Evolutionary conservation across 1,284 basidiomycete species (phyloP).

Genomic region (Agaricales sp.): DNA sequence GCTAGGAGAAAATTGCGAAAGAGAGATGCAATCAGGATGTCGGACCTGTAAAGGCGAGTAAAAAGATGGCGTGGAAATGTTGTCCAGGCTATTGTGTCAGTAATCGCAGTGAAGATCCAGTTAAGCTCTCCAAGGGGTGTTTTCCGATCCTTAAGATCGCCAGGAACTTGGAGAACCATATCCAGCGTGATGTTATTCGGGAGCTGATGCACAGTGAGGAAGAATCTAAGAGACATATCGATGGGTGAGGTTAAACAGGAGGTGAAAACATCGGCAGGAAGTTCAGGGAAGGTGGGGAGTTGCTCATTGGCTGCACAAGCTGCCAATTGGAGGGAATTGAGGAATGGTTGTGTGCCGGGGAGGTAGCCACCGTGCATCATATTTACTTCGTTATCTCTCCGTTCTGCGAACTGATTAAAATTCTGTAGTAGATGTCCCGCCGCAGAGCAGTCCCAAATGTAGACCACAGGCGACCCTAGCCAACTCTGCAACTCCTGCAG

Average conservation of each 20-base stretch:
- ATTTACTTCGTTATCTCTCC: conserved; percentile 73
- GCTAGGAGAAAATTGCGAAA: conserved; percentile 97
- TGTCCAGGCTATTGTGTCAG: conserved; percentile 98
- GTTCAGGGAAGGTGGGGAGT: conserved; percentile 90
- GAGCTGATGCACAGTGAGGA: conserved; percentile 84
- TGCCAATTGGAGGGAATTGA: conserved; percentile 91
- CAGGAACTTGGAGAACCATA: conserved; percentile 93
- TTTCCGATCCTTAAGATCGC: conserved; percentile 91
- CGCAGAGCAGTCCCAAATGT: conserved; percentile 97
- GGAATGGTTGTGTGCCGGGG: conserved; percentile 63
- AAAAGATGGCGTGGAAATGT: conserved; percentile 92
- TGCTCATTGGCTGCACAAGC: conserved; percentile 90
- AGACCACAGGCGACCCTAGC: conserved; percentile 92
- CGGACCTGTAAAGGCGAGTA: conserved; percentile 90
- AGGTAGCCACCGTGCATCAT: conserved; percentile 48
- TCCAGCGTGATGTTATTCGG: conserved; percentile 74
- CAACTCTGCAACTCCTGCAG: conserved; percentile 88
- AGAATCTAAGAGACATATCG: conserved; percentile 93
- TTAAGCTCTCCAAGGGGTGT: conserved; percentile 96
- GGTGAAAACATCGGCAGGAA: conserved; percentile 96
- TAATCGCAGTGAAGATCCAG: conserved; percentile 99
- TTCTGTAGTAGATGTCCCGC: conserved; percentile 91
- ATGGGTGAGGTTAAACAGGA: conserved; percentile 97
- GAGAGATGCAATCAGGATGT: conserved; percentile 90
- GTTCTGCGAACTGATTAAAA: conserved; percentile 82